Evolutionary conservation across 2,329 filamentous ascomycete species (phyloP), one percentile per base, ranked within the genome.

Genomic region (Pseudogymnoascus sp.): DNA sequence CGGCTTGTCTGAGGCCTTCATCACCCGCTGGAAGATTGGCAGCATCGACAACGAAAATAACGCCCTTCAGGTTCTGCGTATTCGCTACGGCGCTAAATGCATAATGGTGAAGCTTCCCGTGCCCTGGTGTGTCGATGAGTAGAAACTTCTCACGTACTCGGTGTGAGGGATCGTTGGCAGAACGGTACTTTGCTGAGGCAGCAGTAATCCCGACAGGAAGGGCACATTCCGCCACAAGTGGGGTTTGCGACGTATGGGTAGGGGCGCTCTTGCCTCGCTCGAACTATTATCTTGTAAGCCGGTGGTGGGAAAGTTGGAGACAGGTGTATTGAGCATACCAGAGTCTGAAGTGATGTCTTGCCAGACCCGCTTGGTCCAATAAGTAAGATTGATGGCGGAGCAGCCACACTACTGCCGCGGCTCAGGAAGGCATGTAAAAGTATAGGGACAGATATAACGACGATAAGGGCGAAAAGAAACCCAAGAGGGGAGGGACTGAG

Each of bases 1-100:
- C 93, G 0, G 91, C 84, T 52, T 91, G 85, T 7, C 87, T 83
- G 7, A 97, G 79, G 0, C 80, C 78, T 37, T 85, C 83, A 59
- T 80, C 79, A 63, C 83, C 80, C 11, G 73, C 70, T 16, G 79
- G 78, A 9, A 92, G 77, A 2, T 85, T 83, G 3, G 89, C 87
- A 9, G 93, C 89, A 75, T 99, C 95, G n/a, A 96, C 85, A 66
- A 97, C 78, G 74, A 93, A 99, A 60, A 97, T 82, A 61, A 97
- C 80, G 16, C 89, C 93, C 41, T 83, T 83, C 58, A 93, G 78
- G 67, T 83, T 82, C 63, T 76, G 69, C 35, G 74, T 71, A 59
- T 70, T 67, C 65, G 75, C 71, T 25, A 88, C 76, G 61, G 76
- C 78, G 43, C 79, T 75, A 63, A 89, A 79, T 3, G 89, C 86